Evolutionary conservation across 257 asterid genomes (phyloP), one percentile per base, ranked within the genome.

Genomic region (Asclepias syriaca): DNA sequence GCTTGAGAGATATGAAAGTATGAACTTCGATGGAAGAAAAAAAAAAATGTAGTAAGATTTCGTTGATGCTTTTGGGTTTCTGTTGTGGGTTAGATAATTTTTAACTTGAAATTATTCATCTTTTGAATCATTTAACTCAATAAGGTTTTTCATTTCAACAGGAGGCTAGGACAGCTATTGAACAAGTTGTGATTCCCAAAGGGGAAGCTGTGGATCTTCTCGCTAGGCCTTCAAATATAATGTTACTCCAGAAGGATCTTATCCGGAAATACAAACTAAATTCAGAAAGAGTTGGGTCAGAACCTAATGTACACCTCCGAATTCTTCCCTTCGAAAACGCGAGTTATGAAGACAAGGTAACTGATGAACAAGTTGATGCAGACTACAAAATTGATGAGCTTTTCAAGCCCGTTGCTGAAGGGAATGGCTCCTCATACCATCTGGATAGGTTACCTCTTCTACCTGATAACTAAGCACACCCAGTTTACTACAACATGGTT

Each of bases 131-230:
- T 18, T 63, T 54, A 13, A 49, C 24, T 24, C 43, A 6, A 1
- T 0, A 0, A 12, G 58, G 22, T 6, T 29, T 48, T 12, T 68
- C 24, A 21, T 29, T 72, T 75, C 45, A 16, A 65, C 80, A 94
- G 99, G 99, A 94, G 81, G 97, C 96, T 60, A 84, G 97, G 80
- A 77, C 93, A 59, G 96, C 97, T 54, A 80, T 94, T 34, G 97
- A 94, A 85, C 88, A 82, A 75, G 85, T 77, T 55, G 97, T 94
- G 71, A 91, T 94, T 78, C 99, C 97, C 7, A 84, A 78, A 77
- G 96, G 97, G 70, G 90, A 91, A 84, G 73, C 89, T 12, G 88
- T 86, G 39, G 99, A 88, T 72, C 87, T 94, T 66, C 96, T 91
- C 81, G 97, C 97, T 27, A 86, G 97, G 72, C 80, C 96, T 66